Evolutionary conservation across 305 asterid genomes (phyloP), one percentile per base, ranked within the genome.

Genomic region (Galium porrigens): DNA sequence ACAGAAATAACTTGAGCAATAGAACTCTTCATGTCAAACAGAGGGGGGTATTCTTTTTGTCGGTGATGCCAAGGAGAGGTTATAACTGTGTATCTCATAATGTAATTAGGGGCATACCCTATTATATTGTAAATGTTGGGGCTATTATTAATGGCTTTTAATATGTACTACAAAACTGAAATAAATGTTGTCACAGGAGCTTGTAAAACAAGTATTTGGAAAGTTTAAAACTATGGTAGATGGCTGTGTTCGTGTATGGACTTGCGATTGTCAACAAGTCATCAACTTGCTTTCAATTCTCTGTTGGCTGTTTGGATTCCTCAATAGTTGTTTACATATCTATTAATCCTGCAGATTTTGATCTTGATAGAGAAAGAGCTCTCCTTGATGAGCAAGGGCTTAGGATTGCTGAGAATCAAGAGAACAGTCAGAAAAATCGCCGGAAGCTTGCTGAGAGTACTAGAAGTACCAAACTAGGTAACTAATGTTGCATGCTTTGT

Each of bases 361-460:
- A 88, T 83, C 83, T 91, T 67, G 98, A 91, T 83, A 91, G 83
- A 74, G 98, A 91, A 79, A 78, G 87, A 81, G 88, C 80, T 58
- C 68, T 80, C 63, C 70, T 91, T 70, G 98, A 91, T 72, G 98
- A 91, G 63, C 98, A 91, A 75, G 98, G 98, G 67, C 85, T 91
- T 60, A 78, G 84, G 78, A 91, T 91, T 53, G 98, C 96, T 56
- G 98, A 91, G 83, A 91, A 91, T 79, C 98, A 91, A 78, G 98
- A 91, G 66, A 91, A 85, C 64, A 91, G 98, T 77, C 98, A 88
- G 80, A 91, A 86, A 78, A 91, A 85, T 76, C 94, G 98, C 5
- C 81, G 98, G 75, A 91, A 85, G 85, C 98, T 91, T 75, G 96
- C 98, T 57, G 98, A 91, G 80, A 91, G 90, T 84, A 91, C 98